Evolutionary conservation across 2,329 filamentous ascomycete species (phyloP).

Genomic region (Septoria linicola): DNA sequence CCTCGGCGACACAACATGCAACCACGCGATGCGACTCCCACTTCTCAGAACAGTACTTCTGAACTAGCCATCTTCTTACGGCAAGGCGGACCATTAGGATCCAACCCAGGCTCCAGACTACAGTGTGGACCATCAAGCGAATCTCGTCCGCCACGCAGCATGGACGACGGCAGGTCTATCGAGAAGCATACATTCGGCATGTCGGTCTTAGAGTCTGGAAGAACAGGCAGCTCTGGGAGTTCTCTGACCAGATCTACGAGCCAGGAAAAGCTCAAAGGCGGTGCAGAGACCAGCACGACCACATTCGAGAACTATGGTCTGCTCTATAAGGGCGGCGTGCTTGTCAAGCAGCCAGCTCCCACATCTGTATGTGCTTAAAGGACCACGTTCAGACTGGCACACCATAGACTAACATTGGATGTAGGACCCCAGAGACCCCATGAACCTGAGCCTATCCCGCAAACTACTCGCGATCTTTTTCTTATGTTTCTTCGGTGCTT

Average conservation of each 20-base stretch:
- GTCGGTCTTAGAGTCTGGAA: conserved; percentile 4
- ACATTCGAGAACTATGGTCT: conserved; percentile 19
- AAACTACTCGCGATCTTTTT: conserved; percentile 23
- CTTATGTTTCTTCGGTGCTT: conserved; percentile 27
- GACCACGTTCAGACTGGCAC: neutral
- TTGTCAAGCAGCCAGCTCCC: conserved; percentile 20
- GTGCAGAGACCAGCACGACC: conserved; percentile 5
- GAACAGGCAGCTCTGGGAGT: conserved; percentile 1
- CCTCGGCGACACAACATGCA: conserved; percentile 10
- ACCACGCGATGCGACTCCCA: conserved; percentile 13
- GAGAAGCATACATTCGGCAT: conserved; percentile 3
- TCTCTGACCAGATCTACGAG: conserved; percentile 1
- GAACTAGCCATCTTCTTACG: conserved; percentile 12
- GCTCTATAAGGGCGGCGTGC: conserved; percentile 15
- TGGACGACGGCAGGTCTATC: neutral
- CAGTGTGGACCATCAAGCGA: conserved; percentile 10
- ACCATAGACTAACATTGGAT: neutral
- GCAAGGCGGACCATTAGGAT: conserved; percentile 10
- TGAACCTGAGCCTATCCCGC: conserved; percentile 20
- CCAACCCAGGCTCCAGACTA: conserved; percentile 8
- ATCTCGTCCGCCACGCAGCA: neutral
- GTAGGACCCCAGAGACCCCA: conserved; percentile 25
- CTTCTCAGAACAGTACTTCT: conserved; percentile 9
- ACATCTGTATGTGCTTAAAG: conserved; percentile 13
- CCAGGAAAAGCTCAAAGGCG: conserved; percentile 15